phyloP scores from a whole-genome alignment of 2,329 filamentous ascomycete species.

The Colletotrichum aenigma region DNA sequence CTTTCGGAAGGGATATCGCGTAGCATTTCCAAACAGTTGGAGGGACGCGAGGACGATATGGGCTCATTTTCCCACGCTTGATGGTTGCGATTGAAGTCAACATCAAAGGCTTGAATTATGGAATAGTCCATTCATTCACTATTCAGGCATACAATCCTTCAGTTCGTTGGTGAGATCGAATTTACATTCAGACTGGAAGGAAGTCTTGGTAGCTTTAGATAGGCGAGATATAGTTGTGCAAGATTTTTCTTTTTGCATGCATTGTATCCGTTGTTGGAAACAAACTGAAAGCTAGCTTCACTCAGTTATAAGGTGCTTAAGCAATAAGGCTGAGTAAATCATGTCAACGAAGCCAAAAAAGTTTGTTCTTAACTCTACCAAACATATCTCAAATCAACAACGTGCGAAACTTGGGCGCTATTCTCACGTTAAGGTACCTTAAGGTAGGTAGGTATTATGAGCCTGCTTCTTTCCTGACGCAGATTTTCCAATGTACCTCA shows the following conservation, averaged over 20 bases:
- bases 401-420: too few species aligned
- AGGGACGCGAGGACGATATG: neutral
- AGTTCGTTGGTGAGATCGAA: neutral
- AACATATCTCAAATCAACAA: too few species aligned
- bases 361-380: too few species aligned
- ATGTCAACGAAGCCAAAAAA: too few species aligned
- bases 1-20: neutral
- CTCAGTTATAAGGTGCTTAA: too few species aligned
- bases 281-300: neutral
- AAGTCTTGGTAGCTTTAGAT: neutral
- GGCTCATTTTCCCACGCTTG: neutral
- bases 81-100: neutral
- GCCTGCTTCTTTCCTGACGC: neutral
- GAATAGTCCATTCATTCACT: neutral
- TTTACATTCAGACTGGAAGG: too few species aligned
- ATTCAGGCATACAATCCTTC: neutral
- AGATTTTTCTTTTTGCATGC: accelerated
- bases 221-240: neutral
- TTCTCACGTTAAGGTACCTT: too few species aligned
- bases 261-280: neutral
- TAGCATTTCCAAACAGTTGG: neutral
- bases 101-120: neutral
- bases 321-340: too few species aligned
- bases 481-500: neutral
- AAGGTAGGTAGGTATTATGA: too few species aligned